Evolutionary conservation across 495 filamentous ascomycete genomes (phyloP), one percentile per base, ranked within the genome.

Genomic region (Parachaetomium inaequale): DNA sequence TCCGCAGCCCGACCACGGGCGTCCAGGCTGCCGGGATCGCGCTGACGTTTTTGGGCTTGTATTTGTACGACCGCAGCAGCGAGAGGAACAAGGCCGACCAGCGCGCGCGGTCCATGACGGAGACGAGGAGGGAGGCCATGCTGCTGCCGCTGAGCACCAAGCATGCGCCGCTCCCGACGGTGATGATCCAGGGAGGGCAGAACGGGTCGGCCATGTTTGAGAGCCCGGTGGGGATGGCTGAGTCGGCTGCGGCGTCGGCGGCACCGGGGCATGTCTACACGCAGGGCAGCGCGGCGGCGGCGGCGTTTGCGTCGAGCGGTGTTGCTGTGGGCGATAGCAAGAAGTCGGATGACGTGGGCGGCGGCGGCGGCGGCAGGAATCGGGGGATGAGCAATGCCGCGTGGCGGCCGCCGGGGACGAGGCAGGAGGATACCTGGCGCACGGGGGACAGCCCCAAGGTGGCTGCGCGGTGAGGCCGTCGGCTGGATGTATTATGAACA

Each of bases 61-160:
- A 98, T 68, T 83, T 99, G 38, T 99, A 99, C 71, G 95, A 99
- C 74, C 87, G 95, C 49, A 96, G 92, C 36, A 89, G 83, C 65
- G 88, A 93, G 70, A 88, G 88, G 57, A 87, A 88, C 66, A 89
- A 90, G 70, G 90, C 89, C 36, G 92, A 98, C 66, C 86, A 87
- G 58, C 86, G 85, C 50, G 79, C 79, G 0, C 81, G 79, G 53
- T 72, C 79, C 58, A 67, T 84, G 63, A 78, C 78, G 45, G 75
- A 79, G 54, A 75, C 66, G 26, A 68, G 67, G 32, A 52, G 70
- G 29, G 68, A 65, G 29, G 80, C 83, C n/a, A 74, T 85, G 8
- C 74, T 97, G 14, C 78, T 97, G 23, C 94, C 93, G 6, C 72
- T 92, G 45, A 87, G 75, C 72, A 66, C 74, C 53, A 68, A 59